phyloP scores from a whole-genome alignment of 352 stramenopile species.

The Discostella stelligera region DNA sequence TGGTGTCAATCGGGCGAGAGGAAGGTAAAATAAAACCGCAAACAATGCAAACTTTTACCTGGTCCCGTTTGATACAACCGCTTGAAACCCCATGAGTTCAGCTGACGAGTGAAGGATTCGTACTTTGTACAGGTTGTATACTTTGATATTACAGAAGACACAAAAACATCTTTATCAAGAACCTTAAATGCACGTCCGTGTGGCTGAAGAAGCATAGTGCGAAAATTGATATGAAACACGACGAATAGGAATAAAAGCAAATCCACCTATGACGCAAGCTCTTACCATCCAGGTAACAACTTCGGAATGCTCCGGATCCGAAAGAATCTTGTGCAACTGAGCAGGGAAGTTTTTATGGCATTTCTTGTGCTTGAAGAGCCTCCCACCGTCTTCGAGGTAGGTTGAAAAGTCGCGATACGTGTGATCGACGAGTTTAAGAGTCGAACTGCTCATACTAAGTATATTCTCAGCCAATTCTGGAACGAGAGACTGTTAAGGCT shows the following conservation, averaged over 20 bases:
- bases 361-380: slow-evolving; percentile 29
- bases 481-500: neutral
- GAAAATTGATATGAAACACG: neutral
- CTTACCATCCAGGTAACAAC: slow-evolving; percentile 42
- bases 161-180: slow-evolving; percentile 24
- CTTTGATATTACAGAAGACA: slow-evolving; percentile 66
- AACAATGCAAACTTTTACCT: neutral
- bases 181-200: slow-evolving; percentile 23
- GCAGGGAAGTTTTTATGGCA: slow-evolving; percentile 24
- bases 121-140: slow-evolving; percentile 84
- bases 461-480: neutral
- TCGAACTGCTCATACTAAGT: neutral
- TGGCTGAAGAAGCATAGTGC: neutral
- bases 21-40: neutral
- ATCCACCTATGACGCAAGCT: neutral
- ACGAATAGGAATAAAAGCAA: neutral
- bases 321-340: slow-evolving; percentile 34
- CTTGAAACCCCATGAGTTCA: slow-evolving; percentile 67
- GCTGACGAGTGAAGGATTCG: slow-evolving; percentile 40
- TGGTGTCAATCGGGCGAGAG: neutral
- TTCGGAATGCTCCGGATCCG: slow-evolving; percentile 10
- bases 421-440: slow-evolving; percentile 7
- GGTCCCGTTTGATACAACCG: slow-evolving; percentile 43
- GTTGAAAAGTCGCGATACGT: slow-evolving; percentile 26
- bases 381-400: slow-evolving; percentile 13